These are phyloP conservation scores for Diutina sp. DNA, from an alignment of 1,139 yeast genomes.

Conservation along the genomic window DNA sequence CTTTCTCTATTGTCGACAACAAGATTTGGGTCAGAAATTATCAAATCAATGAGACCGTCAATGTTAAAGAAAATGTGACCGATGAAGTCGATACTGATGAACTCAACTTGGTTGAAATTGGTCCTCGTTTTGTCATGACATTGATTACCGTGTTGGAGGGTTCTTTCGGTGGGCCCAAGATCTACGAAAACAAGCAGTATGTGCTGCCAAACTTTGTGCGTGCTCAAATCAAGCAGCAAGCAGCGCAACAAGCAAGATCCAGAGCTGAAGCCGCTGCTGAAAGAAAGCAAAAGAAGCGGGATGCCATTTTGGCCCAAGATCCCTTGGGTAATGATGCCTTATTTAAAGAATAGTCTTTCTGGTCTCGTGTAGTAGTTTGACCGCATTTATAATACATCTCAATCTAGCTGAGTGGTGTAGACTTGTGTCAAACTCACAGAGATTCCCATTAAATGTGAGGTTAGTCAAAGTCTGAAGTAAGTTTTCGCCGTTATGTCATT, in stretches of 20 bases:
- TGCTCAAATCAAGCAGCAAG: conserved; percentile 72
- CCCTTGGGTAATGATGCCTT: conserved; percentile 75
- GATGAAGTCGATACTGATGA: conserved; percentile 33
- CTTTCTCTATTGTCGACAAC: conserved; percentile 84
- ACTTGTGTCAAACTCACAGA: no score
- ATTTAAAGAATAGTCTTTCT: conserved; percentile 29
- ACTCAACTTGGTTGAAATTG: conserved; percentile 79
- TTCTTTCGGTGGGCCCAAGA: conserved; percentile 95
- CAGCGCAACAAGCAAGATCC: conserved; percentile 67
- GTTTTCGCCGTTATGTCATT: neutral
- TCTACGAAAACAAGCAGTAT: conserved; percentile 91
- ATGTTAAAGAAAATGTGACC: conserved; percentile 35
- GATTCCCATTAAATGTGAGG: no score
- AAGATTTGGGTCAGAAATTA: conserved; percentile 94
- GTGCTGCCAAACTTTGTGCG: conserved; percentile 93
- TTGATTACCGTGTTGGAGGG: conserved; percentile 90
- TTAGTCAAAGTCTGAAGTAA: no score
- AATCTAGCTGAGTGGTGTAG: no score
- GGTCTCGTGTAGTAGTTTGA: no score
- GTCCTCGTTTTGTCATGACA: conserved; percentile 93
- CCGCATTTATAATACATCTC: no score
- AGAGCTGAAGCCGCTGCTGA: conserved; percentile 75
- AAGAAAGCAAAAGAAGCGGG: conserved; percentile 65
- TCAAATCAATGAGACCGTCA: conserved; percentile 72
- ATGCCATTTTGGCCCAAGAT: conserved; percentile 61